A percentile compares a stretch with the other conserved stretches of the same genome.
These are phyloP conservation scores for Beauveria sp. DNA, from an alignment of 2,329 filamentous ascomycete species.

Conservation along the genomic window DNA sequence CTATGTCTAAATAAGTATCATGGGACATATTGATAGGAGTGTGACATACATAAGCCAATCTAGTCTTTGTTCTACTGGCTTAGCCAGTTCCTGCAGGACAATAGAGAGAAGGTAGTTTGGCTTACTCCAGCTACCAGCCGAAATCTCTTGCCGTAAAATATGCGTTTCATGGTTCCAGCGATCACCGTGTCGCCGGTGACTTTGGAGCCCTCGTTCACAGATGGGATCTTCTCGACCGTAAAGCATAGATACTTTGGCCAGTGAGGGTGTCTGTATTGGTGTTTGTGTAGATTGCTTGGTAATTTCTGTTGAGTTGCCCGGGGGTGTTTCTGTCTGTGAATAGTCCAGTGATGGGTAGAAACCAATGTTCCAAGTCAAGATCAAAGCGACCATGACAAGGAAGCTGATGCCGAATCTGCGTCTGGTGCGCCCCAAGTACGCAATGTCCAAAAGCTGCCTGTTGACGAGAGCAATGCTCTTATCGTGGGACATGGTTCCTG, in stretches of 20 bases:
- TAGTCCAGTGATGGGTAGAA: background rate
- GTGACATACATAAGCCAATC: background rate
- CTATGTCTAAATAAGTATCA: too few relatives aligned
- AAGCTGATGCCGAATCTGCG: background rate
- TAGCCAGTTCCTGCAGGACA: slow-evolving; percentile 1
- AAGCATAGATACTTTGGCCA: background rate
- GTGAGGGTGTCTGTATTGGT: background rate
- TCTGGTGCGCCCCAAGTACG: background rate
- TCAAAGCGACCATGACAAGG: background rate
- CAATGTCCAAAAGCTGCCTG: background rate
- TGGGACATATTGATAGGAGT: too few relatives aligned
- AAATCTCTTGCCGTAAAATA: background rate
- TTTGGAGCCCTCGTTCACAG: too few relatives aligned
- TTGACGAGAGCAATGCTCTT: background rate
- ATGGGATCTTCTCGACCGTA: too few relatives aligned
- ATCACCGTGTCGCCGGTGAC: too few relatives aligned
- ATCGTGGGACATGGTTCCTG: background rate
- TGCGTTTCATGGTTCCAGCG: background rate
- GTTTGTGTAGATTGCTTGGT: background rate
- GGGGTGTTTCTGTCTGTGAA: background rate
- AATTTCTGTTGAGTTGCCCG: background rate
- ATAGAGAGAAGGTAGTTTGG: background rate
- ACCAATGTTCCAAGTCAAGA: background rate
- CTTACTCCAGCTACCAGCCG: background rate
- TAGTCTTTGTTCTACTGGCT: background rate